phyloP scores from a whole-genome alignment of 78 protist genomes.

The Protostelium mycophagum region DNA sequence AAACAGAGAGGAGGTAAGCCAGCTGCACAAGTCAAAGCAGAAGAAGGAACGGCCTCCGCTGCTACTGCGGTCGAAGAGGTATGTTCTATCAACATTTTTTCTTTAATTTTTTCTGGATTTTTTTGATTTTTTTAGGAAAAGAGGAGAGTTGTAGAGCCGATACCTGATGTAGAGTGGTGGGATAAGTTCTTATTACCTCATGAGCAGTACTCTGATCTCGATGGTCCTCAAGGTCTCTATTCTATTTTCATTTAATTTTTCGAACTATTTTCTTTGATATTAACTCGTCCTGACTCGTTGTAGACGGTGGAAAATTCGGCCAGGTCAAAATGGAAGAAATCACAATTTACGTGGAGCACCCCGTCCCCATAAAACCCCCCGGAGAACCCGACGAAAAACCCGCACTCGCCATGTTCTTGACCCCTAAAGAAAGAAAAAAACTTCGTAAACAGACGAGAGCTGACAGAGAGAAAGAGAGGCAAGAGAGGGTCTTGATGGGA shows the following conservation, averaged over 20 bases:
- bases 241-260: neutral
- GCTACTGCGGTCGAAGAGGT: neutral
- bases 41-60: too few relatives aligned
- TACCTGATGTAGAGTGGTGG: conserved; percentile 59
- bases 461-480: conserved; percentile 30
- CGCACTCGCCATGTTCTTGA: conserved; percentile 27
- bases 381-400: conserved; percentile 12
- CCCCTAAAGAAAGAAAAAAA: conserved; percentile 46
- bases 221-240: neutral
- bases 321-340: conserved; percentile 9
- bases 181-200: conserved; percentile 15
- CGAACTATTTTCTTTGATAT: neutral
- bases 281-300: neutral
- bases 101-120: too few relatives aligned
- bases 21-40: neutral
- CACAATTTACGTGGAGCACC: conserved; percentile 61
- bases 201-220: neutral
- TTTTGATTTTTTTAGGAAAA: neutral
- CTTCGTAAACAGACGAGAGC: conserved; percentile 31
- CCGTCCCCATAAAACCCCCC: conserved; percentile 52
- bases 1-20: neutral
- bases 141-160: neutral
- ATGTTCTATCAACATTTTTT: neutral
- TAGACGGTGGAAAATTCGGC: neutral
- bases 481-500: conserved; percentile 55